Evolutionary conservation across 2,329 filamentous ascomycete genomes (phyloP), one percentile per base, ranked within the genome.

Genomic region (Colletotrichum viniferum): DNA sequence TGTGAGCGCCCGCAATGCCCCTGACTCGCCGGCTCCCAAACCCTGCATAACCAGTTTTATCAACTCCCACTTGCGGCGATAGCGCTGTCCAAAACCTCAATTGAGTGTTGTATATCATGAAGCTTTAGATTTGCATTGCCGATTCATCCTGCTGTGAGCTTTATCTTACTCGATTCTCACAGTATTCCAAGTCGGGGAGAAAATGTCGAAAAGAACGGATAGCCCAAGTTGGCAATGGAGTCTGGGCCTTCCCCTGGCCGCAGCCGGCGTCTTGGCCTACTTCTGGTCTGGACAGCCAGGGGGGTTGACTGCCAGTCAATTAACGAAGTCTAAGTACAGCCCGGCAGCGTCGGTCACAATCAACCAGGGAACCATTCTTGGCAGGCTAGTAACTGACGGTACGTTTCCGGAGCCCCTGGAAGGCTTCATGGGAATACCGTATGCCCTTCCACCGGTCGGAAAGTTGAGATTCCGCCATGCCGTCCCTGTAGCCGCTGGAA

Each of bases 341-440:
- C 66, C 66, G 55, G 66, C 24, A 24, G 56, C 66, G 12, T 77
- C 79, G 3, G 81, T 83, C 9, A 81, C 65, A 16, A 81, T 82
- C n/a, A 74, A 78, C 26, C 81, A 84, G 71, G 84, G 83, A 0
- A 78, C 75, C 2, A 76, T 85, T 13, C 56, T 83, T 67, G 83
- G 83, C 2, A 81, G 80, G 30, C 71, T 81, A 6, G 77, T 84
- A 70, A 78, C 80, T n/a, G 76, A 83, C 74, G 81, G 80, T 16
- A 78, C 73, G 1, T 82, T 81, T 72, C 80, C 79, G 18, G 56
- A 81, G n/a, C 80, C 82, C 1, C 69, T 85, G 5, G 84, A 86
- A 63, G 79, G 82, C 3, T 90, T 89, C 74, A 82, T 88, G 60
- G 87, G 87, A 1, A 85, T 90, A 55, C 87, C 86, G 0, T 89